Evolutionary conservation across 805 yeast species (phyloP).

Genomic region (Nakazawaea wyomingensis): DNA sequence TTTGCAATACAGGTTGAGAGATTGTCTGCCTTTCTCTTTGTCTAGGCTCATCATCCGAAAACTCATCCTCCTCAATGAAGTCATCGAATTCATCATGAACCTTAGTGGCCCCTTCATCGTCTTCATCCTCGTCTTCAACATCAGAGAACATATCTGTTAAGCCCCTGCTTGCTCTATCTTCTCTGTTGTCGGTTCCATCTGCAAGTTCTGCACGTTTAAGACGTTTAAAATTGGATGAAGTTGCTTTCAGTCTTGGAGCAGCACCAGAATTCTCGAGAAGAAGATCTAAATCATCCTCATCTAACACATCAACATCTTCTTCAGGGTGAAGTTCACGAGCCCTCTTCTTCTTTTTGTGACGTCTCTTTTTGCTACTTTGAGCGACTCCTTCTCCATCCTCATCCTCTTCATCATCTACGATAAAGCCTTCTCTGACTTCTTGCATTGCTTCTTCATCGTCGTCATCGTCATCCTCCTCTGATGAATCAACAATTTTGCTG

Average conservation of each 20-base stretch:
- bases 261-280: conserved; percentile 85
- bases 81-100: conserved; percentile 85
- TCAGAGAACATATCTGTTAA: conserved; percentile 71
- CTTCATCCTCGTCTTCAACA: conserved; percentile 34
- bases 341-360: conserved; percentile 39
- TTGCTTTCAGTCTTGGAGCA: conserved; percentile 36
- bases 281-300: conserved; percentile 92
- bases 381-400: conserved; percentile 39
- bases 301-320: conserved; percentile 65
- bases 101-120: conserved; percentile 20
- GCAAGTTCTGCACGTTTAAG: conserved; percentile 62
- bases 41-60: conserved; percentile 78
- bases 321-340: conserved; percentile 24
- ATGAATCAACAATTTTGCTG: conserved; percentile 53
- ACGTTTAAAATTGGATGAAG: conserved; percentile 62
- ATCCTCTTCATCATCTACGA: conserved; percentile 88
- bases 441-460: conserved; percentile 89
- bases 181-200: conserved; percentile 30
- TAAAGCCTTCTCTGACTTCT: conserved; percentile 83
- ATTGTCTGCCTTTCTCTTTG: conserved; percentile 26
- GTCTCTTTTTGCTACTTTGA: conserved; percentile 25
- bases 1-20: conserved; percentile 32
- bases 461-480: conserved; percentile 85
- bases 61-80: conserved; percentile 95
- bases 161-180: conserved; percentile 29